A percentile compares a stretch with the other conserved stretches of the same genome.
phyloP scores from a whole-genome alignment of 2,329 filamentous ascomycete species.

The Microsporum canis region DNA sequence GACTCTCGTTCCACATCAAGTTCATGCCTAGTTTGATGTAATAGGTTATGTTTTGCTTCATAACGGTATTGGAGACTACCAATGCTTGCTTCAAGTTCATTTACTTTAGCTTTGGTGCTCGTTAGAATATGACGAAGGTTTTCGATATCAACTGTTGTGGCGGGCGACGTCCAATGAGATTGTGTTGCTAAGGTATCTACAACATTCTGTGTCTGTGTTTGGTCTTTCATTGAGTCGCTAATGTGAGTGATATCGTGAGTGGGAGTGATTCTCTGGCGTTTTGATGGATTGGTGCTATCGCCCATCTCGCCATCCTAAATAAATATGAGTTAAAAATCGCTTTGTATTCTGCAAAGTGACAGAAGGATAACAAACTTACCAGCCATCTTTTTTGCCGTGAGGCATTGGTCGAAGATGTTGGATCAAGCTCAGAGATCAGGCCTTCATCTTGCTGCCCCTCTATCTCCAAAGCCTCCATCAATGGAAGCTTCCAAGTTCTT shows the following conservation, averaged over 20 bases:
- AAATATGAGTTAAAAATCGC: constrained; percentile 13
- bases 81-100: constrained; percentile 26
- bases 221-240: constrained; percentile 25
- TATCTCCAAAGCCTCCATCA: constrained; percentile 29
- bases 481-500: constrained; percentile 28
- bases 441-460: constrained; percentile 21
- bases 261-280: constrained; percentile 29
- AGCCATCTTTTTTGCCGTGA: constrained; percentile 21
- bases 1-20: constrained; percentile 24
- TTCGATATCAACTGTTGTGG: constrained; percentile 22
- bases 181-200: constrained; percentile 13
- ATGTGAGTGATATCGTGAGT: constrained; percentile 29
- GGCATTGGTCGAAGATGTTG: constrained; percentile 16
- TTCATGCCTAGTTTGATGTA: constrained; percentile 29
- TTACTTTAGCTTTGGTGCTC: constrained; percentile 20
- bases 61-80: constrained; percentile 34
- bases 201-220: constrained; percentile 18
- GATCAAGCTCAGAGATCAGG: constrained; percentile 9
- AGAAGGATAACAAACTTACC: constrained; percentile 12
- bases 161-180: constrained; percentile 19
- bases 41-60: constrained; percentile 30
- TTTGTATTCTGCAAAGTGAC: not conserved
- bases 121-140: constrained; percentile 22
- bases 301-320: constrained; percentile 23
- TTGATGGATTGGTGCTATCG: constrained; percentile 21